phyloP scores from a whole-genome alignment of 2,329 filamentous ascomycete genomes.

The Aspergillus ochraceoroseus region DNA sequence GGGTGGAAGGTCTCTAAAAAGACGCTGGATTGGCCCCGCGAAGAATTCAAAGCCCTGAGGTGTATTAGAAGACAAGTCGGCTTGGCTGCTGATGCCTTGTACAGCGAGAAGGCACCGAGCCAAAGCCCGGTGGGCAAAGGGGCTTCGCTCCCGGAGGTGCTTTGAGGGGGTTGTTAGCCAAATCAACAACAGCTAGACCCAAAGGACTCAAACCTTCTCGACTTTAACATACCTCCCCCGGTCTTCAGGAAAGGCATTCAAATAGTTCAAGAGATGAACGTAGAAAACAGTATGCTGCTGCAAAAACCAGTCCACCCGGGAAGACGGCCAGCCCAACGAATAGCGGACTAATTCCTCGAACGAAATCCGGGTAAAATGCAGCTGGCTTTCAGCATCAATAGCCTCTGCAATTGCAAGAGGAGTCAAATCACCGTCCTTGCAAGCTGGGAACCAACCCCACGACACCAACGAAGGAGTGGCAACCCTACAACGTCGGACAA shows the following conservation, averaged over 20 bases:
- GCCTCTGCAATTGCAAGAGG: constrained; percentile 29
- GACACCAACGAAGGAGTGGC: constrained; percentile 21
- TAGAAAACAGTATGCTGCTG: constrained; percentile 37
- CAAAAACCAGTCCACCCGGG: constrained; percentile 39
- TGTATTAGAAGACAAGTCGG: constrained; percentile 13
- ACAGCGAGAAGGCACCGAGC: constrained; percentile 29
- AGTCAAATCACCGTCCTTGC: constrained; percentile 20
- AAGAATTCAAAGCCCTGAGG: constrained; percentile 37
- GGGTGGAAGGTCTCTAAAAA: constrained; percentile 33
- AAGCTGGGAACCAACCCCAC: constrained; percentile 39
- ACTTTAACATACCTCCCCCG: constrained; percentile 33
- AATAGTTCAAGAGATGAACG: constrained; percentile 31
- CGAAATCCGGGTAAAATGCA: constrained; percentile 37
- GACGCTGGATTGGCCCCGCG: constrained; percentile 35
- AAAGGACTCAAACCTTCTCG: constrained; percentile 31
- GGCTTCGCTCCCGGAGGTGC: constrained; percentile 35
- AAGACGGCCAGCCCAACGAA: constrained; percentile 34
- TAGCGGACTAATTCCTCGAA: constrained; percentile 42
- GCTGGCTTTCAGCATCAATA: constrained; percentile 39
- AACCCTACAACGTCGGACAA: constrained; percentile 33
- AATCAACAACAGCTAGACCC: background rate
- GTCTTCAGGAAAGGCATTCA: constrained; percentile 33
- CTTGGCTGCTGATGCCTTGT: constrained; percentile 14
- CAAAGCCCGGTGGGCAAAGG: constrained; percentile 38
- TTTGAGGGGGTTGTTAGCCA: constrained; percentile 15